These are phyloP conservation scores for Cytospora piceae DNA, from an alignment of 2,329 filamentous ascomycete species.

Conservation along the genomic window DNA sequence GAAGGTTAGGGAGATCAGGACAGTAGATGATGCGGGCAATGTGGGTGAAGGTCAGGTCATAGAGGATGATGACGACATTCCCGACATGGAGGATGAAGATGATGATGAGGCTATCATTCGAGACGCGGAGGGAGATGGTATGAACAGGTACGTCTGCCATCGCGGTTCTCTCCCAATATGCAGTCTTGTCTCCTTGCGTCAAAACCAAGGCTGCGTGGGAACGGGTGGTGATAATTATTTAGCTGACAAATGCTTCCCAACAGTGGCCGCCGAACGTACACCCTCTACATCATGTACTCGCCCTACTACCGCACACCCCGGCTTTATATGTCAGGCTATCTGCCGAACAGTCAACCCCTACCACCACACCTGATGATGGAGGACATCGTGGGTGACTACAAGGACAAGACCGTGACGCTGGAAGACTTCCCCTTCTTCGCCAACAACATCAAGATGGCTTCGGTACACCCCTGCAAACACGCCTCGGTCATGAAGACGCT, in stretches of 20 bases:
- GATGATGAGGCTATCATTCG: slow-evolving; percentile 96
- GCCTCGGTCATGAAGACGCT: slow-evolving; percentile 98
- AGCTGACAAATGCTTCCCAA: slow-evolving; percentile 28
- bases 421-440: slow-evolving; percentile 97
- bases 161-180: background rate
- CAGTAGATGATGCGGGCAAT: slow-evolving; percentile 87
- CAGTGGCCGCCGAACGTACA: slow-evolving; percentile 90
- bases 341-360: slow-evolving; percentile 66
- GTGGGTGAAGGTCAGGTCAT: slow-evolving; percentile 74
- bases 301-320: slow-evolving; percentile 96
- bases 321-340: slow-evolving; percentile 91
- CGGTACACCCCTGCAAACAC: slow-evolving; percentile 95
- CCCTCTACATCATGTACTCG: slow-evolving; percentile 96
- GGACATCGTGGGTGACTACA: slow-evolving; percentile 47
- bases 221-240: slow-evolving; percentile 22
- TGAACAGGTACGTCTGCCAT: slow-evolving; percentile 46
- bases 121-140: slow-evolving; percentile 60
- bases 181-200: background rate
- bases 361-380: slow-evolving; percentile 44
- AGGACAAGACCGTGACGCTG: slow-evolving; percentile 87
- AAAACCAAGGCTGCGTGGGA: no score
- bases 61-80: slow-evolving; percentile 81
- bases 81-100: slow-evolving; percentile 98
- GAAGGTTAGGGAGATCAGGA: slow-evolving; percentile 79
- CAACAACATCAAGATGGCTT: slow-evolving; percentile 91